Evolutionary conservation across 73 alveolate genomes (phyloP).

Genomic region (Tetrahymena borealis): DNA sequence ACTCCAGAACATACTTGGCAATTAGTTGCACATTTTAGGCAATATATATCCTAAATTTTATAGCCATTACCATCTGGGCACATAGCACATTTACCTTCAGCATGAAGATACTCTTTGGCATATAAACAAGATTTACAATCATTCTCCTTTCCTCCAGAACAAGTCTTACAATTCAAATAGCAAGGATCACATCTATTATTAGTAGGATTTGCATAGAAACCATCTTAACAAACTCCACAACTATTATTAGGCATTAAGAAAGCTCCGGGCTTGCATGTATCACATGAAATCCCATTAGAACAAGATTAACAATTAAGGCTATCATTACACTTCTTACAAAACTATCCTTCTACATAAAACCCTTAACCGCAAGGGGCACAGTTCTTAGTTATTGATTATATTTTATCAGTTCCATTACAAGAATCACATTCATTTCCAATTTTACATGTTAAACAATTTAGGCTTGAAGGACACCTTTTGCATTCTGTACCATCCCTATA

Average conservation of each 20-base stretch:
- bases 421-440: neutral
- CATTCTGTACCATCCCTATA: neutral
- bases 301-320: too few relatives aligned
- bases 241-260: too few relatives aligned
- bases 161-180: too few relatives aligned
- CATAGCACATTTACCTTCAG: neutral
- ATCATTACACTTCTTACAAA: too few relatives aligned
- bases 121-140: too few relatives aligned
- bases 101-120: too few relatives aligned
- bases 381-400: neutral
- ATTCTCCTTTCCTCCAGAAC: too few relatives aligned
- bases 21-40: neutral
- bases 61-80: neutral
- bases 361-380: neutral
- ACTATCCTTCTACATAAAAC: neutral
- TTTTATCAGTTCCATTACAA: neutral
- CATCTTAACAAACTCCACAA: too few relatives aligned
- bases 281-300: too few relatives aligned
- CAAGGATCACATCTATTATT: too few relatives aligned
- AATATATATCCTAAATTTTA: neutral
- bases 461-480: neutral
- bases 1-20: neutral
- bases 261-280: too few relatives aligned
- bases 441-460: neutral
- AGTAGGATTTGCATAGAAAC: too few relatives aligned